Percentiles rank a stretch among this genome's conserved stretches.
These are phyloP conservation scores for Desmodesmus armatus DNA, from an alignment of 139 green algal species.

Conservation along the genomic window DNA sequence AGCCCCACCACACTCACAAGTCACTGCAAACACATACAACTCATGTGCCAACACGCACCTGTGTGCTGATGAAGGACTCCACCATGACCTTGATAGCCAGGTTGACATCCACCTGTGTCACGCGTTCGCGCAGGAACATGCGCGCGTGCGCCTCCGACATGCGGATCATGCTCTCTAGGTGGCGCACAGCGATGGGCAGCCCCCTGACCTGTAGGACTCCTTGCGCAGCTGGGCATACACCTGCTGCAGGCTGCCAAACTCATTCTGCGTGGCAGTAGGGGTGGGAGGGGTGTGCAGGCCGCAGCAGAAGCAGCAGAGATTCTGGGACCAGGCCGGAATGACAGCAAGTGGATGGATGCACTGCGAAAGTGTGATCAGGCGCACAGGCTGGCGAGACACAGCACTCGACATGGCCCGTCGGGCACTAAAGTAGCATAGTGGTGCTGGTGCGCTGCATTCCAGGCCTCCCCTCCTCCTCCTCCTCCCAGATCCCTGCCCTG, in stretches of 20 bases:
- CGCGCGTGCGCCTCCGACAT: constrained; percentile 95
- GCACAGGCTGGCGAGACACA: too few relatives aligned
- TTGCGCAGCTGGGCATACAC: constrained; percentile 66
- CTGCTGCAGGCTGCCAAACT: constrained; percentile 45
- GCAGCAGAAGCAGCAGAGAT: too few relatives aligned
- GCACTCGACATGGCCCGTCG: too few relatives aligned
- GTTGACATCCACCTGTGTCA: constrained; percentile 89
- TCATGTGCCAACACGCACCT: constrained; percentile 1
- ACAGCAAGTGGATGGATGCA: background rate
- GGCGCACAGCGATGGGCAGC: constrained; percentile 96
- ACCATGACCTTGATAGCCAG: constrained; percentile 84
- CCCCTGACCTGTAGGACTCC: constrained; percentile 74
- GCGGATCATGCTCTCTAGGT: constrained; percentile 98
- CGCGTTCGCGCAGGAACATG: constrained; percentile 96
- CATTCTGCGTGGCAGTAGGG: background rate
- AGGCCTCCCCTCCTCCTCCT: background rate
- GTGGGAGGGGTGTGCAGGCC: background rate
- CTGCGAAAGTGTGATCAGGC: too few relatives aligned
- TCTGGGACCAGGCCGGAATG: background rate
- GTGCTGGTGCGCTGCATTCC: background rate
- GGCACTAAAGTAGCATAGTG: background rate
- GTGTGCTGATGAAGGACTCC: constrained; percentile 92
- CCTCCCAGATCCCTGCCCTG: constrained; percentile 38
- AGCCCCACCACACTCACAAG: too few relatives aligned
- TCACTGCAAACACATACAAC: too few relatives aligned